phyloP scores from a whole-genome alignment of 2,329 filamentous ascomycete species.

The Thielaviopsis populi region DNA sequence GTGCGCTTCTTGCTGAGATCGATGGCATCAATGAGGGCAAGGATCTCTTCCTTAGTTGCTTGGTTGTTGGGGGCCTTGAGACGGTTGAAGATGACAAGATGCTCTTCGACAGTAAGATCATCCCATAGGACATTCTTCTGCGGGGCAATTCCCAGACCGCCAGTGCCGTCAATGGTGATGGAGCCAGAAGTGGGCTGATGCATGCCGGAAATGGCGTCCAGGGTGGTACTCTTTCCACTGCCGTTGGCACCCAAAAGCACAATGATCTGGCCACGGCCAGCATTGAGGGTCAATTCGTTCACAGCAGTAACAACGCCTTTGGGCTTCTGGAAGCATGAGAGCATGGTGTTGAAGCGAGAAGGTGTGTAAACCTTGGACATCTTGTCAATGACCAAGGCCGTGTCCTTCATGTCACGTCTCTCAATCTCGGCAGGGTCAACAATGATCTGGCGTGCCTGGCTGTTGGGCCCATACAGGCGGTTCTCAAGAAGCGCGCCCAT shows the following conservation, averaged over 20 bases:
- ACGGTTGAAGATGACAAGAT: conserved; percentile 68
- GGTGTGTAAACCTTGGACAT: conserved; percentile 66
- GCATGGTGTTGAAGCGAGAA: conserved; percentile 30
- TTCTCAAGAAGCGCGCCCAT: conserved; percentile 62
- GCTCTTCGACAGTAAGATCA: conserved; percentile 70
- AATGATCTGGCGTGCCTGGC: conserved; percentile 40
- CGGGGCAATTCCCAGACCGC: conserved; percentile 72
- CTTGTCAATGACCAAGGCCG: conserved; percentile 51
- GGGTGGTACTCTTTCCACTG: conserved; percentile 76
- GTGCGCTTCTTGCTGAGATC: conserved; percentile 62
- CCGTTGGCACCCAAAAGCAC: conserved; percentile 81
- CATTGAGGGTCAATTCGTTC: conserved; percentile 53
- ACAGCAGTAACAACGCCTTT: conserved; percentile 56
- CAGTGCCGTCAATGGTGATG: conserved; percentile 63
- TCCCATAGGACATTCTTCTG: conserved; percentile 95
- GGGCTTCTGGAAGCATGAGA: conserved; percentile 19
- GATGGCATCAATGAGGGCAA: conserved; percentile 50
- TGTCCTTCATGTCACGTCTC: conserved; percentile 18
- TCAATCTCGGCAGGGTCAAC: conserved; percentile 20
- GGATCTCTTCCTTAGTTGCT: conserved; percentile 44
- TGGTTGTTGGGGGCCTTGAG: conserved; percentile 50
- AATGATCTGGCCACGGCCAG: conserved; percentile 66
- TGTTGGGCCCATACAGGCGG: conserved; percentile 59
- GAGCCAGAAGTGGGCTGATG: conserved; percentile 60
- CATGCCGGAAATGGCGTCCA: conserved; percentile 75